Percentiles rank a stretch among this genome's conserved stretches.
Conservation (phyloP, 129 eudicot species). For the Flaveria linearis region DNA sequence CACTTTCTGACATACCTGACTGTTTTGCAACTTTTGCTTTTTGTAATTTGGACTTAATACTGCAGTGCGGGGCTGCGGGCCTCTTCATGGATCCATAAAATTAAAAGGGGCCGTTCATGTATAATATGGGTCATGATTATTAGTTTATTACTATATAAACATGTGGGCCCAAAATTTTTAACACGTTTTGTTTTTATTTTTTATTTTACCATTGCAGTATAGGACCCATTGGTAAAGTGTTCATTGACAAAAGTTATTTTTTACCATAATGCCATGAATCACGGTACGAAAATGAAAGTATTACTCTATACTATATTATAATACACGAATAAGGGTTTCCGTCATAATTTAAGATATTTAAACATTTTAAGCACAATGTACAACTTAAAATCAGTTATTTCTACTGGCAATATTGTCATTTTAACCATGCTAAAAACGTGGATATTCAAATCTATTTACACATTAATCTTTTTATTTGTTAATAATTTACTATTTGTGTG, state of each 20-base stretch:
- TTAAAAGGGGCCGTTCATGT: conserved; percentile 24
- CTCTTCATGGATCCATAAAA: conserved; percentile 23
- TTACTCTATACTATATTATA: too few species aligned
- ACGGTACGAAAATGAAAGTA: background rate
- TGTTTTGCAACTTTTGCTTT: background rate
- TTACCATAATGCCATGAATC: background rate
- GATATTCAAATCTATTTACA: too few species aligned
- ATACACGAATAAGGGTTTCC: too few species aligned
- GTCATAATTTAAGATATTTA: too few species aligned
- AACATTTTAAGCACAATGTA: too few species aligned
- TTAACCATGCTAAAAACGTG: too few species aligned
- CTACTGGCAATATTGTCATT: too few species aligned
- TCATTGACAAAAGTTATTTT: background rate
- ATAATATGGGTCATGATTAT: background rate
- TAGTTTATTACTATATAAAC: background rate
- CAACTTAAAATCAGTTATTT: too few species aligned
- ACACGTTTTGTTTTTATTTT: background rate
- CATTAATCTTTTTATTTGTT: too few species aligned
- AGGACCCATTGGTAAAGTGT: conserved; percentile 1
- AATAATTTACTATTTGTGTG: too few species aligned
- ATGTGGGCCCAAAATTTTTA: conserved; percentile 9
- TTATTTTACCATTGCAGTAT: too few species aligned
- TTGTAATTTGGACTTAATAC: conserved; percentile 22
- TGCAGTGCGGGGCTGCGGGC: conserved; percentile 6
- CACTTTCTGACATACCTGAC: conserved; percentile 21